Conservation (phyloP, 2,329 filamentous ascomycete genomes). For the Bipolaris gigantea region DNA sequence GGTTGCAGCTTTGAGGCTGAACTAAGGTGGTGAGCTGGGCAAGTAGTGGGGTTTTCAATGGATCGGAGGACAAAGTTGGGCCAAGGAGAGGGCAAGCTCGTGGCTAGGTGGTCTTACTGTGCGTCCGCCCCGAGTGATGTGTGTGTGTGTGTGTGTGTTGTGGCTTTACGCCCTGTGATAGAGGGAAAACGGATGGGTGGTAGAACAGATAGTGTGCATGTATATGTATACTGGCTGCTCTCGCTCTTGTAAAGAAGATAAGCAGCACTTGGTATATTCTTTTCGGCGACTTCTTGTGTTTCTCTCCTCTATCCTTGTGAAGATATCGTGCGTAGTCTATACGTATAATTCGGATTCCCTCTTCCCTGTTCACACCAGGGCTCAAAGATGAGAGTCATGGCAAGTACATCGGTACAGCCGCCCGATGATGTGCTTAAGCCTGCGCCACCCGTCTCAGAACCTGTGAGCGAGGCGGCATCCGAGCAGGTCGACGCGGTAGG, state of each 20-base stretch:
- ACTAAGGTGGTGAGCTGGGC: no score
- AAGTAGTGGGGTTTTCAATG: no score
- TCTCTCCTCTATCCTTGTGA: not conserved
- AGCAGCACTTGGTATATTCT: not conserved
- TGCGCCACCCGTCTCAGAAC: constrained; percentile 5
- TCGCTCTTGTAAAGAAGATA: not conserved
- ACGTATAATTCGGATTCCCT: not conserved
- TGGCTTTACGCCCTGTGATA: no score
- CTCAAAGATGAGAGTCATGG: constrained; percentile 5
- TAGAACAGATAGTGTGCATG: not conserved
- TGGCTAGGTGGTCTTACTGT: no score
- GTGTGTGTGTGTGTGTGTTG: no score
- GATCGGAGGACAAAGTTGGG: no score
- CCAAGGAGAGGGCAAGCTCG: no score
- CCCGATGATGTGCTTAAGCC: constrained; percentile 14
- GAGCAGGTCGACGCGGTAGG: constrained; percentile 11
- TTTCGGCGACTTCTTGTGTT: not conserved
- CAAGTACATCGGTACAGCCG: constrained; percentile 15
- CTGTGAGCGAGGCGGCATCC: constrained; percentile 12
- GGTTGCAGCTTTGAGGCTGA: no score
- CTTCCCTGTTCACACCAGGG: not conserved
- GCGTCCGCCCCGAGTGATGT: no score
- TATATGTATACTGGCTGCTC: not conserved
- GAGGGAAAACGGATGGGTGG: not conserved
- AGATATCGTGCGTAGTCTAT: not conserved